Evolutionary conservation across 495 filamentous ascomycete genomes (phyloP), one percentile per base, ranked within the genome.

Genomic region (Podospora pseudocomata): DNA sequence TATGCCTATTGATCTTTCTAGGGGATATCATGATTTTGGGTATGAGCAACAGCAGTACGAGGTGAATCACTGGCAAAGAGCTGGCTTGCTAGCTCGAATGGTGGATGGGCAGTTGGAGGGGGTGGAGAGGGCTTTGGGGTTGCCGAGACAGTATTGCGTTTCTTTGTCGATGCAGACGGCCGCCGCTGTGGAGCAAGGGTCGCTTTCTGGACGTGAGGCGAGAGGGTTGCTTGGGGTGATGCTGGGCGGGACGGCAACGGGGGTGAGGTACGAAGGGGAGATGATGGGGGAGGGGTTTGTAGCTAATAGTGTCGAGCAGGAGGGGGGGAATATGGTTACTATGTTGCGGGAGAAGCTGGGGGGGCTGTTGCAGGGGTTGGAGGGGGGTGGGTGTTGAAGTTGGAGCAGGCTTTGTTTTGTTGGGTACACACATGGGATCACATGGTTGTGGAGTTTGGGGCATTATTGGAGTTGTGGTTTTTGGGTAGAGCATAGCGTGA

Each of bases 141-240:
- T 63, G 18, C 61, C 61, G 16, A n/a, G 28, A 18, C 26, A 63
- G 19, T 63, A 63, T 23, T 63, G 32, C 53, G 30, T 63, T 44
- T 63, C 61, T 44, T 19, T 32, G 18, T 13, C 39, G 39, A 49
- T 49, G 39, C 39, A 16, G 9, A 23, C 23, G 23, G 23, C 23
- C 23, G 2, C 23, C 23, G 23, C 23, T 23, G 18, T 32, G 13
- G 30, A n/a, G 11, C 15, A 49, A 6, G 61, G 61, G 7, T n/a
- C 30, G 61, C 49, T 63, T n/a, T 28, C 61, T 3, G 61, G 61
- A 20, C 18, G 18, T 3, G 61, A 63, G 15, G 61, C 61, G 15
- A 34, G 61, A 5, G 61, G 27, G 4, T 28, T 63, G 3, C 34
- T 63, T 1, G 61, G 61, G 9, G 19, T 63, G n/a, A 7, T 63